phyloP scores from a whole-genome alignment of 176 grass and related monocot genomes.

The Cenchrus americanus region DNA sequence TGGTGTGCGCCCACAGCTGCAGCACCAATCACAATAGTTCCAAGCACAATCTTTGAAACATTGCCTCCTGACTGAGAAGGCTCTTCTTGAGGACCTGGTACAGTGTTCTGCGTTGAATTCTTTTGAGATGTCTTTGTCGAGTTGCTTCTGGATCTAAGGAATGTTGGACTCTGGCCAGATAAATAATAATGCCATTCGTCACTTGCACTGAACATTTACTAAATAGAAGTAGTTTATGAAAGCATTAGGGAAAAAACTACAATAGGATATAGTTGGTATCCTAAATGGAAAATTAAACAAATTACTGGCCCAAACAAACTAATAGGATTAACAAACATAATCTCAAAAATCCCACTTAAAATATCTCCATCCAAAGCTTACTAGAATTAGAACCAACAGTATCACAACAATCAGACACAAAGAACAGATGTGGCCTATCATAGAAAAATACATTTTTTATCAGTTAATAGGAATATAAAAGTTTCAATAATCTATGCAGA shows the following conservation, averaged over 20 bases:
- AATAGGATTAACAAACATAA: conserved; percentile 16
- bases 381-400: conserved; percentile 8
- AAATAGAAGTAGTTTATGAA: background rate
- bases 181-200: conserved; percentile 7
- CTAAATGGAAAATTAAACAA: conserved; percentile 11
- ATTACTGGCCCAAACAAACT: background rate
- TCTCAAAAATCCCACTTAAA: background rate
- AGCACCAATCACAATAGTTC: conserved; percentile 64
- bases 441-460: background rate
- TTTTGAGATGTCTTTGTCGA: conserved; percentile 70
- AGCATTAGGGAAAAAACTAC: conserved; percentile 11
- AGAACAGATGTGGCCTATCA: background rate
- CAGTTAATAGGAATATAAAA: background rate
- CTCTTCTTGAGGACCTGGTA: conserved; percentile 50
- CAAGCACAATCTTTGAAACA: conserved; percentile 69
- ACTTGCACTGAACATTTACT: background rate
- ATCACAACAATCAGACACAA: background rate
- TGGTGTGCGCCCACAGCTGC: conserved; percentile 75
- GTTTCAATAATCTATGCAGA: background rate
- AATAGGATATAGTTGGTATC: background rate
- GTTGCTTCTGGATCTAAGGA: conserved; percentile 62
- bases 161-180: conserved; percentile 52
- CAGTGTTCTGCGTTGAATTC: conserved; percentile 52
- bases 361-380: background rate
- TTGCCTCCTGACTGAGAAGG: conserved; percentile 58